These are phyloP conservation scores for Erodium texanum DNA, from an alignment of 441 rosid species.

Conservation along the genomic window DNA sequence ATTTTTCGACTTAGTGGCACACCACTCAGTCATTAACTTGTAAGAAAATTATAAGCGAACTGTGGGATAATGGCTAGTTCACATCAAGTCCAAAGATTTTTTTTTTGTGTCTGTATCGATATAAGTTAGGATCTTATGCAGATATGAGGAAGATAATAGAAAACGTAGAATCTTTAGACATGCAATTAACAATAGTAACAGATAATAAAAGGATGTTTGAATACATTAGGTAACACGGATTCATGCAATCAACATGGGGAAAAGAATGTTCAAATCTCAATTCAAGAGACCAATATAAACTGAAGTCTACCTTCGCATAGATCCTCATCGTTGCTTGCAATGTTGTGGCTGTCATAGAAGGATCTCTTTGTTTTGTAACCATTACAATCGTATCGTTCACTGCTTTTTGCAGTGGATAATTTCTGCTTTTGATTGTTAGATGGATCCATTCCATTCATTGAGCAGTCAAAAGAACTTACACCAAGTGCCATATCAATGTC, in stretches of 20 bases:
- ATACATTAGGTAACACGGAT: background rate
- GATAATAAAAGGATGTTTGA: background rate
- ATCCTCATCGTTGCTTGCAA: slow-evolving; percentile 20
- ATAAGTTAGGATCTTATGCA: background rate
- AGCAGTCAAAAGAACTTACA: slow-evolving; percentile 27
- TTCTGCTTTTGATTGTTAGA: slow-evolving; percentile 24
- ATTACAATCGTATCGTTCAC: slow-evolving; percentile 23
- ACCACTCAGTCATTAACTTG: background rate
- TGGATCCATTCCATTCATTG: slow-evolving; percentile 25
- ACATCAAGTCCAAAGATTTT: background rate
- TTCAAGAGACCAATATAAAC: slow-evolving; percentile 1
- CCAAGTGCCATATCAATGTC: slow-evolving; percentile 30
- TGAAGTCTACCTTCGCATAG: slow-evolving; percentile 45
- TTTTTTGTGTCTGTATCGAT: background rate
- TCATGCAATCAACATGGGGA: background rate
- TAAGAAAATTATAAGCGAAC: too few relatives aligned
- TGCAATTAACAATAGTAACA: background rate
- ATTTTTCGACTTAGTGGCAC: background rate
- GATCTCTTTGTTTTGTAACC: slow-evolving; percentile 28
- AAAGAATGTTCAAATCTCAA: slow-evolving; percentile 7
- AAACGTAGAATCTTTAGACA: background rate
- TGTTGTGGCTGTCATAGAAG: slow-evolving; percentile 20
- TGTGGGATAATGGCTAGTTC: too few relatives aligned
- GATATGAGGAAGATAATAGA: background rate
- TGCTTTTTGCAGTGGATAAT: slow-evolving; percentile 22